Evolutionary conservation across 1,284 basidiomycete genomes (phyloP).

Genomic region (Microbotryum scabiosae): DNA sequence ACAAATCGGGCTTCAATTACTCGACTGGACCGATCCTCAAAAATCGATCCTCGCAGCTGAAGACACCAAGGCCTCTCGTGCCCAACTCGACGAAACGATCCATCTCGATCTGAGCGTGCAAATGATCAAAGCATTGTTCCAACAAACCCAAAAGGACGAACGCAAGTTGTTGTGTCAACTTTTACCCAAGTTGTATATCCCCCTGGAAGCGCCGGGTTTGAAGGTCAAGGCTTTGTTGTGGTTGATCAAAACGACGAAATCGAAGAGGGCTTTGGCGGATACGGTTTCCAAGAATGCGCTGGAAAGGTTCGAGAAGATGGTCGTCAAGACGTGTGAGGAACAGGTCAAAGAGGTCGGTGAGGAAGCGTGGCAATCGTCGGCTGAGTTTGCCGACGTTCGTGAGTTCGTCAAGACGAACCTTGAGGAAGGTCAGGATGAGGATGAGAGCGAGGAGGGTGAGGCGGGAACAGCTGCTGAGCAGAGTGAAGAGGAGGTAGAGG

Average conservation of each 20-base stretch:
- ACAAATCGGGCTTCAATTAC: conserved; percentile 73
- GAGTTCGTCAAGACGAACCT: conserved; percentile 3
- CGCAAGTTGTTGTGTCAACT: conserved; percentile 73
- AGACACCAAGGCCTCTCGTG: neutral
- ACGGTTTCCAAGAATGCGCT: conserved; percentile 62
- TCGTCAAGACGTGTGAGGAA: conserved; percentile 18
- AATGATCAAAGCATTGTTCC: conserved; percentile 53
- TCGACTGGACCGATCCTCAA: conserved; percentile 88
- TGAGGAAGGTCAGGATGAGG: neutral
- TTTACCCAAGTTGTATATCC: conserved; percentile 67
- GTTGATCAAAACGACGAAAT: conserved; percentile 27
- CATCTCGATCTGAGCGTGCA: conserved; percentile 74
- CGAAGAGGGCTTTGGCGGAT: conserved; percentile 68
- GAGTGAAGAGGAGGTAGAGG: neutral
- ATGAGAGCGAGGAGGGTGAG: neutral
- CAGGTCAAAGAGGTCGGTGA: conserved; percentile 13
- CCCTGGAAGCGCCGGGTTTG: conserved; percentile 53
- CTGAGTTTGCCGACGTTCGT: conserved; percentile 2
- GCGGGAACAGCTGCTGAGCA: neutral
- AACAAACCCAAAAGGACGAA: conserved; percentile 56
- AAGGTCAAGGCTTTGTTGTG: conserved; percentile 24
- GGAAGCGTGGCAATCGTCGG: conserved; percentile 13
- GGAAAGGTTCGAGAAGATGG: conserved; percentile 19
- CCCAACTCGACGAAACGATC: conserved; percentile 43
- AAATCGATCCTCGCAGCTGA: conserved; percentile 43